phyloP scores from a whole-genome alignment of 179 eudicot species.

The Gypsophila paniculata region DNA sequence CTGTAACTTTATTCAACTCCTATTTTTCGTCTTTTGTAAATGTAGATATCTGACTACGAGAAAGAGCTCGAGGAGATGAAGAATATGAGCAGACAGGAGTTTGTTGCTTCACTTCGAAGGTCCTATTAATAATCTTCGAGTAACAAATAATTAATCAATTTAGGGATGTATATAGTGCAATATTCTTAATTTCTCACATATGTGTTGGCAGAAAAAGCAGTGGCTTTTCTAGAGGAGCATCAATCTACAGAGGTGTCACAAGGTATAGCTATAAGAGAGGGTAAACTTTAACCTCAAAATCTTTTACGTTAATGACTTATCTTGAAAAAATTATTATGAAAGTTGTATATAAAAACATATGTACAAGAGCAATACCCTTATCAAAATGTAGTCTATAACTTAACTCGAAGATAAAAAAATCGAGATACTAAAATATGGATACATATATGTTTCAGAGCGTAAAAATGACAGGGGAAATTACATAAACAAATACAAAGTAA shows the following conservation, averaged over 20 bases:
- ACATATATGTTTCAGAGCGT: too few species aligned
- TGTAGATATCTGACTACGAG: slow-evolving; percentile 63
- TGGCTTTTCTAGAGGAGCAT: slow-evolving; percentile 89
- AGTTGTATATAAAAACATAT: too few species aligned
- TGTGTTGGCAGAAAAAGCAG: slow-evolving; percentile 63
- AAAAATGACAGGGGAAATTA: neutral
- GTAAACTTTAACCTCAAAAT: neutral
- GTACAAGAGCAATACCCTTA: too few species aligned
- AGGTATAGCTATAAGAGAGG: slow-evolving; percentile 37
- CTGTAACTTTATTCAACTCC: neutral
- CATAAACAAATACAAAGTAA: neutral
- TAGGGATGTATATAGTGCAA: neutral
- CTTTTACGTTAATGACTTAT: neutral
- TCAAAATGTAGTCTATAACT: neutral
- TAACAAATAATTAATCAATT: neutral
- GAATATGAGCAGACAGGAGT: slow-evolving; percentile 87
- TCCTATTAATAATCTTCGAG: slow-evolving; percentile 7
- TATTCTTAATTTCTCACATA: neutral
- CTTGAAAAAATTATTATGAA: neutral
- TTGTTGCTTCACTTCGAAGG: slow-evolving; percentile 95
- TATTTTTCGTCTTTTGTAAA: neutral
- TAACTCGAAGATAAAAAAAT: neutral
- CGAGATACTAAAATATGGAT: too few species aligned
- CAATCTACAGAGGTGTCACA: slow-evolving; percentile 85
- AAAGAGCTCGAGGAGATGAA: slow-evolving; percentile 77